Evolutionary conservation across 106 monocot species (phyloP).

Genomic region (Alisma plantagoaquatica): DNA sequence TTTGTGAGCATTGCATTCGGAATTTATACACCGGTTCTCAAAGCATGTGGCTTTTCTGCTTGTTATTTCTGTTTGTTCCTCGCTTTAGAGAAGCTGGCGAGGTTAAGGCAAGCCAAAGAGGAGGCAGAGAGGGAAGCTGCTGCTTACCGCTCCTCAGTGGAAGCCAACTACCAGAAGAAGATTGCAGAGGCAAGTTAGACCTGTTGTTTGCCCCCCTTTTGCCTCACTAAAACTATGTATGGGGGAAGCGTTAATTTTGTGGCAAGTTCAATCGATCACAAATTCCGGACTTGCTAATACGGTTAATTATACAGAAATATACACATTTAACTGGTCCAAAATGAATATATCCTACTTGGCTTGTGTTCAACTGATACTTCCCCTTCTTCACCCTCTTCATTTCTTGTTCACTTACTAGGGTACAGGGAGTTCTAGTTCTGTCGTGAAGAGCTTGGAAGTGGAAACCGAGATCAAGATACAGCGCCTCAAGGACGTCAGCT

Average conservation of each 20-base stretch:
- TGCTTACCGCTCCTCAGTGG: slow-evolving; percentile 24
- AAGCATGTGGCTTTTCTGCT: not conserved
- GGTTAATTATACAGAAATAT: too few relatives aligned
- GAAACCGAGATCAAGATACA: slow-evolving; percentile 33
- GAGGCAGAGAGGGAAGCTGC: slow-evolving; percentile 25
- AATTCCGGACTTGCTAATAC: not conserved
- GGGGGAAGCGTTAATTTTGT: not conserved
- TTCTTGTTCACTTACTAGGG: slow-evolving; percentile 1
- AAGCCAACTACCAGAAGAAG: slow-evolving; percentile 27
- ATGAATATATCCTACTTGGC: not conserved
- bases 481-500: slow-evolving; percentile 15
- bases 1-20: not conserved
- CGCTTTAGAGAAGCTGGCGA: slow-evolving; percentile 28
- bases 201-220: not conserved
- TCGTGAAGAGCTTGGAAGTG: slow-evolving; percentile 30
- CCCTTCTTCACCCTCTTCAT: too few relatives aligned
- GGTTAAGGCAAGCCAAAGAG: slow-evolving; percentile 29
- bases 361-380: not conserved
- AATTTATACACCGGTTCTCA: not conserved
- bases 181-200: slow-evolving; percentile 21
- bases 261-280: not conserved
- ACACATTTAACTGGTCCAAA: not conserved
- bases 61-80: not conserved
- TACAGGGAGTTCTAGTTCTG: slow-evolving; percentile 24
- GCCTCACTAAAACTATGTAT: not conserved